These are phyloP conservation scores for Sugiyamaella americana DNA, from an alignment of 805 yeast genomes.

Conservation along the genomic window DNA sequence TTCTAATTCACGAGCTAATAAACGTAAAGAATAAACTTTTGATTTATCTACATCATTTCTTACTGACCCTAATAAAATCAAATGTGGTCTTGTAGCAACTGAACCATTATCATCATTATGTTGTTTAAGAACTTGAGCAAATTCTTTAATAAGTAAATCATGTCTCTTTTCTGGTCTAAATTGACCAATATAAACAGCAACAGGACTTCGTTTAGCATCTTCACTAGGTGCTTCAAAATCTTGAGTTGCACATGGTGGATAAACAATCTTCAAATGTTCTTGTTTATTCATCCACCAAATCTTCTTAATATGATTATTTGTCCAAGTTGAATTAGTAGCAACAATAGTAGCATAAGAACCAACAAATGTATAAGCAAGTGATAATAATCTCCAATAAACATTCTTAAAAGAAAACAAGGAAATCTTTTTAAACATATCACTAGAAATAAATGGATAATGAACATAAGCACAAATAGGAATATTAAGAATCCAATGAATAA, in stretches of 20 bases:
- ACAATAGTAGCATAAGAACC: conserved; percentile 64
- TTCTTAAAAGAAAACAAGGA: conserved; percentile 36
- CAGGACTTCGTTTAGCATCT: conserved; percentile 21
- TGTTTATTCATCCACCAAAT: conserved; percentile 53
- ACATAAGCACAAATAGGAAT: conserved; percentile 82
- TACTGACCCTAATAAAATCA: conserved; percentile 80
- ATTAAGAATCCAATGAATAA: conserved; percentile 48
- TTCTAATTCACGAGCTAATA: conserved; percentile 38
- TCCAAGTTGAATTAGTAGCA: conserved; percentile 88
- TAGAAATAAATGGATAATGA: conserved; percentile 90
- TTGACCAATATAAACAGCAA: conserved; percentile 70
- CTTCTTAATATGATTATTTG: conserved; percentile 59
- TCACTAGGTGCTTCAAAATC: conserved; percentile 33
- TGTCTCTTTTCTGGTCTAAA: conserved; percentile 95
- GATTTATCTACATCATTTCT: conserved; percentile 60
- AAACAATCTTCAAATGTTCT: conserved; percentile 45
- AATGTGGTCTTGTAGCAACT: conserved; percentile 40
- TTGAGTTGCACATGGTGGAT: conserved; percentile 88
- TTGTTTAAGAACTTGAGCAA: conserved; percentile 43
- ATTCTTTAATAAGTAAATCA: conserved; percentile 58
- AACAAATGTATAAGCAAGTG: conserved; percentile 54
- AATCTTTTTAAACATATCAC: conserved; percentile 63
- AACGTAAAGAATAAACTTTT: conserved; percentile 47
- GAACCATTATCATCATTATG: conserved; percentile 21
- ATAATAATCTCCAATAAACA: conserved; percentile 66